phyloP scores from a whole-genome alignment of 192 early-diverging fungal species.

The Backusella sp. region DNA sequence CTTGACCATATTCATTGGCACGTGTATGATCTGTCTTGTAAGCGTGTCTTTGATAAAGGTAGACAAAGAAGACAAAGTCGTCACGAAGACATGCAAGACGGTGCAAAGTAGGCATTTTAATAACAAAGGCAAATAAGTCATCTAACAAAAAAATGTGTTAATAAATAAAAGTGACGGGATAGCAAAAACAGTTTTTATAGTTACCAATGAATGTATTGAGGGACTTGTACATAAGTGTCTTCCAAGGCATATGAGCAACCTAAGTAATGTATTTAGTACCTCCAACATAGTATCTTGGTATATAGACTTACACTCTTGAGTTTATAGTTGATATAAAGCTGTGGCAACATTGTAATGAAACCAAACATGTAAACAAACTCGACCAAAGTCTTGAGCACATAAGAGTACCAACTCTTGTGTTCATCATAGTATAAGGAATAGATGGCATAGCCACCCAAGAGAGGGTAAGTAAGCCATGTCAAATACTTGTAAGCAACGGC shows the following conservation, averaged over 20 bases:
- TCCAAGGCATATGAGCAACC: conserved; percentile 94
- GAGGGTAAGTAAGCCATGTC: conserved; percentile 72
- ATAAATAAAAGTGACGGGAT: not conserved
- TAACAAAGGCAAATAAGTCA: conserved; percentile 91
- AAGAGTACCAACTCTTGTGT: conserved; percentile 94
- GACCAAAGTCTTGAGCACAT: conserved; percentile 77
- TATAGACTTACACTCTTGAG: conserved; percentile 55
- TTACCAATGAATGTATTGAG: conserved; percentile 58
- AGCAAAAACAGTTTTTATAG: not conserved
- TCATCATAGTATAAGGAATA: conserved; percentile 82
- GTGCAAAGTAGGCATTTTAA: conserved; percentile 93
- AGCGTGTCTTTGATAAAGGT: conserved; percentile 79
- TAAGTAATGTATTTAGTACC: conserved; percentile 14
- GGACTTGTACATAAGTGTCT: conserved; percentile 90
- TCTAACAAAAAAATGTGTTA: conserved; percentile 38
- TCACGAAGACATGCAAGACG: conserved; percentile 82
- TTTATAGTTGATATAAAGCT: conserved; percentile 92
- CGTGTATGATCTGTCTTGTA: conserved; percentile 82
- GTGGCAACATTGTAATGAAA: conserved; percentile 81
- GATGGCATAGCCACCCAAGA: conserved; percentile 74
- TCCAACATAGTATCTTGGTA: not conserved
- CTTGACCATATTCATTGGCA: conserved; percentile 89
- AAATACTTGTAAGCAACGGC: conserved; percentile 85
- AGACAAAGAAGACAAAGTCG: conserved; percentile 85
- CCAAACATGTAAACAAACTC: conserved; percentile 92